Evolutionary conservation across 306 rosid genomes (phyloP).

Genomic region (Spatholobus suberectus): DNA sequence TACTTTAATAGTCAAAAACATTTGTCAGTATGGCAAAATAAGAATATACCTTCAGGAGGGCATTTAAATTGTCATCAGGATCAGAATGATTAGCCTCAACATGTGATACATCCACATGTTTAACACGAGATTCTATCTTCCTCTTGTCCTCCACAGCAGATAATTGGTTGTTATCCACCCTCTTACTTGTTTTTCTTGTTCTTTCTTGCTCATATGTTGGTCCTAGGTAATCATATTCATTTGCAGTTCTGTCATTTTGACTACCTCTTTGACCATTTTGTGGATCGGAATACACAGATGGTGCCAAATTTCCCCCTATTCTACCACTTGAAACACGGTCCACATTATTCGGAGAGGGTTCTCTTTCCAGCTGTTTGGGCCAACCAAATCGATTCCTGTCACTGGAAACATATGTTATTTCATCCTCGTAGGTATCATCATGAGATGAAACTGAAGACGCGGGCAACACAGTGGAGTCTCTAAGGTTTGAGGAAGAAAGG

Average conservation of each 20-base stretch:
- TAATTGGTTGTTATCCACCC: slow-evolving; percentile 49
- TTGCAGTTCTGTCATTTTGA: slow-evolving; percentile 58
- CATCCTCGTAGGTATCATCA: slow-evolving; percentile 59
- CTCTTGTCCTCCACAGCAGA: slow-evolving; percentile 55
- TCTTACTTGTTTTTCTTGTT: slow-evolving; percentile 51
- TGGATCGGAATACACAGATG: slow-evolving; percentile 57
- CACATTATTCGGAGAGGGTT: slow-evolving; percentile 59
- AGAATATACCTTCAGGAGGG: slow-evolving; percentile 71
- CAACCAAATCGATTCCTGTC: slow-evolving; percentile 78
- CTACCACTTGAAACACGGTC: slow-evolving; percentile 73
- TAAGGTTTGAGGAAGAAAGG: slow-evolving; percentile 59
- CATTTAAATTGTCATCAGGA: slow-evolving; percentile 71
- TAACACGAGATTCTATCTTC: slow-evolving; percentile 53
- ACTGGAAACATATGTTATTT: slow-evolving; percentile 50
- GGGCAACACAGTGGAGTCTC: slow-evolving; percentile 69
- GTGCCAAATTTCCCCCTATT: slow-evolving; percentile 58
- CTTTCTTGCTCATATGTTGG: slow-evolving; percentile 59
- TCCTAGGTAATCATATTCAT: slow-evolving; percentile 56
- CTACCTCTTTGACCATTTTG: slow-evolving; percentile 57
- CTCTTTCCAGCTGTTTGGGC: slow-evolving; percentile 75
- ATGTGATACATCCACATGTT: slow-evolving; percentile 47
- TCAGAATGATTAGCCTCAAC: slow-evolving; percentile 49
- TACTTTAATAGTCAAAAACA: slow-evolving; percentile 22
- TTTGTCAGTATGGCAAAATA: neutral
- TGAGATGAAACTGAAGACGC: slow-evolving; percentile 52